phyloP scores from a whole-genome alignment of 2,329 filamentous ascomycete genomes.

The Ophiostoma tasmaniense region DNA sequence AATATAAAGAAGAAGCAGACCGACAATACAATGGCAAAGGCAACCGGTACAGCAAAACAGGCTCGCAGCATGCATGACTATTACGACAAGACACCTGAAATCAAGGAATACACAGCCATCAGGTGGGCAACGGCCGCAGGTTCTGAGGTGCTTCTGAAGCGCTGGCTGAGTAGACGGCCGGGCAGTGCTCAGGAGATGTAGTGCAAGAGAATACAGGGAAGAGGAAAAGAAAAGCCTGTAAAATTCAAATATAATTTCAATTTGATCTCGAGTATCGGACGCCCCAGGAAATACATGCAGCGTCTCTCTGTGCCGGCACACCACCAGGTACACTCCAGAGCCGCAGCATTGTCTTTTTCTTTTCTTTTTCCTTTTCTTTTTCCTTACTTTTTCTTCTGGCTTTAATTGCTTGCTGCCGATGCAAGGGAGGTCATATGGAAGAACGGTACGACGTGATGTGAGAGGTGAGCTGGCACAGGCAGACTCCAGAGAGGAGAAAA shows the following conservation, averaged over 20 bases:
- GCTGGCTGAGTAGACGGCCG: background rate
- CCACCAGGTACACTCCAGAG: background rate
- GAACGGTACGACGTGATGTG: constrained; percentile 4
- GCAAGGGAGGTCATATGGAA: constrained; percentile 2
- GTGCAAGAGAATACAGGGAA: background rate
- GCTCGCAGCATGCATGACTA: background rate
- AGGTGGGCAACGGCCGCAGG: constrained; percentile 4
- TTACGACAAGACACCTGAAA: background rate
- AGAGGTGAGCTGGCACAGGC: constrained; percentile 7
- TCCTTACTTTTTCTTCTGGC: background rate
- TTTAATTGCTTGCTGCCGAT: constrained; percentile 4
- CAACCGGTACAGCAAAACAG: background rate
- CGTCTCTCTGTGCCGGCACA: background rate
- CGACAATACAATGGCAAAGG: too few species aligned
- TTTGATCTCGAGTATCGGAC: background rate
- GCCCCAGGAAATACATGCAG: constrained; percentile 5
- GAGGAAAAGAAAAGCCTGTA: too few species aligned
- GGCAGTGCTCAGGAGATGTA: background rate
- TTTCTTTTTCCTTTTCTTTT: background rate
- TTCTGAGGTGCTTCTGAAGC: constrained; percentile 7
- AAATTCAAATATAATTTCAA: too few species aligned
- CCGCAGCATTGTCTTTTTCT: background rate
- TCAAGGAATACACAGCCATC: background rate
- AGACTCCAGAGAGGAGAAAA: background rate
- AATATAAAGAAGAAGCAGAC: background rate